These are phyloP conservation scores for Paratinospora sagittata DNA, from an alignment of 164 flowering plant genomes.

Conservation along the genomic window DNA sequence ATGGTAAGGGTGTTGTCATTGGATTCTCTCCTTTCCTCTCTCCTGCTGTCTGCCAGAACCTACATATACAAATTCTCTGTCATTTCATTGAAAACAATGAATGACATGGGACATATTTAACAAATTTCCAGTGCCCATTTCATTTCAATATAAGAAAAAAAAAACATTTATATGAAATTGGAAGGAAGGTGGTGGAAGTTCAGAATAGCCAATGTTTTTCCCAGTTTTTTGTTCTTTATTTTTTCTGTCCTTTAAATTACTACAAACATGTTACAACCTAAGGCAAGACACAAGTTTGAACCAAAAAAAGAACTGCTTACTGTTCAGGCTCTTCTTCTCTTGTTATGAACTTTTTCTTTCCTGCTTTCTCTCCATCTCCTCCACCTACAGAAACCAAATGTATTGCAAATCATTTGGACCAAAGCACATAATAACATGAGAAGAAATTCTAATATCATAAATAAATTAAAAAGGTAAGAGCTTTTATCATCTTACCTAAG, in stretches of 20 bases:
- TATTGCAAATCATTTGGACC: not conserved
- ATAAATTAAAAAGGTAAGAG: not conserved
- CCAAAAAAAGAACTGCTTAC: conserved; percentile 31
- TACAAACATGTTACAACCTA: not conserved
- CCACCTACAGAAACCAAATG: conserved; percentile 39
- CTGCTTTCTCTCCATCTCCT: conserved; percentile 57
- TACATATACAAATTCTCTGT: conserved; percentile 24
- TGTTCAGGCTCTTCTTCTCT: conserved; percentile 90
- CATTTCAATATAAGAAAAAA: not conserved
- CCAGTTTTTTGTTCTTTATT: not conserved
- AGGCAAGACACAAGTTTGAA: not conserved
- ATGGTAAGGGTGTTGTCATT: conserved; percentile 90
- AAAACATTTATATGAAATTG: too few relatives aligned
- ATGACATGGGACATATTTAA: too few relatives aligned
- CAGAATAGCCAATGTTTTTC: not conserved
- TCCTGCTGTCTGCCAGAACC: conserved; percentile 94
- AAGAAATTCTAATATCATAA: not conserved
- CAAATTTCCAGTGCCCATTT: too few relatives aligned
- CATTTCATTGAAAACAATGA: not conserved
- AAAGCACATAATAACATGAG: conserved; percentile 2
- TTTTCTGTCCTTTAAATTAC: not conserved
- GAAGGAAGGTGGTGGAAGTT: not conserved
- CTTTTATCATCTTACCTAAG: conserved; percentile 27
- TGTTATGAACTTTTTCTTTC: conserved; percentile 84
- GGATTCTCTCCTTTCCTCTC: conserved; percentile 95